A percentile compares a stretch with the other conserved stretches of the same genome.
These are phyloP conservation scores for Phytopythium ostracodes DNA, from an alignment of 352 stramenopile genomes.

Conservation along the genomic window DNA sequence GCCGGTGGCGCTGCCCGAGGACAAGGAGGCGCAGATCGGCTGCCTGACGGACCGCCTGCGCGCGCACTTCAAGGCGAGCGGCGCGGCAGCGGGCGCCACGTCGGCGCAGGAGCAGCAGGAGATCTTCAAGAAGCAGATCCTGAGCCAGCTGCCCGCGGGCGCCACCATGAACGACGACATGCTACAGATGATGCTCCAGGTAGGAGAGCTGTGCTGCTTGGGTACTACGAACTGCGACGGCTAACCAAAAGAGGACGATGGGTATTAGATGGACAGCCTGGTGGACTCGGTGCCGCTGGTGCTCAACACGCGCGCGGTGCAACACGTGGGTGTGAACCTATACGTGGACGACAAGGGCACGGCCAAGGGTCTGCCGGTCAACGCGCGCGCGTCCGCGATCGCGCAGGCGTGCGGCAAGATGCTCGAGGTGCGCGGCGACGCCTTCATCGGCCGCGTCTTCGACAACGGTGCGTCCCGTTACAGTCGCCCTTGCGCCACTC, in stretches of 20 bases:
- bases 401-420: slow-evolving; percentile 77
- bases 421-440: slow-evolving; percentile 82
- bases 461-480: slow-evolving; percentile 60
- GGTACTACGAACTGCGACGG: background rate
- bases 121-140: slow-evolving; percentile 79
- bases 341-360: slow-evolving; percentile 90
- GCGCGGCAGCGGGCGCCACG: slow-evolving; percentile 16
- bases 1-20: slow-evolving; percentile 50
- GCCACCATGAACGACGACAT: slow-evolving; percentile 64
- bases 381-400: slow-evolving; percentile 76
- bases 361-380: slow-evolving; percentile 75
- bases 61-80: slow-evolving; percentile 63
- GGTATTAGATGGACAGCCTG: slow-evolving; percentile 74
- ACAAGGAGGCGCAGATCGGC: slow-evolving; percentile 77
- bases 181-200: slow-evolving; percentile 82
- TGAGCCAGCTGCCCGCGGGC: slow-evolving; percentile 66
- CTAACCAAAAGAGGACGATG: background rate
- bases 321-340: slow-evolving; percentile 83
- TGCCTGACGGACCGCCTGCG: slow-evolving; percentile 83
- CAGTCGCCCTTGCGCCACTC: background rate
- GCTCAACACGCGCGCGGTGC: slow-evolving; percentile 66
- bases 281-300: slow-evolving; percentile 87
- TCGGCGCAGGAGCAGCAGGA: slow-evolving; percentile 53
- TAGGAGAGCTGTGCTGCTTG: slow-evolving; percentile 6
- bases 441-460: slow-evolving; percentile 85